These are phyloP conservation scores for Hylodesmum podocarpum DNA, from an alignment of 306 rosid species.

Conservation along the genomic window DNA sequence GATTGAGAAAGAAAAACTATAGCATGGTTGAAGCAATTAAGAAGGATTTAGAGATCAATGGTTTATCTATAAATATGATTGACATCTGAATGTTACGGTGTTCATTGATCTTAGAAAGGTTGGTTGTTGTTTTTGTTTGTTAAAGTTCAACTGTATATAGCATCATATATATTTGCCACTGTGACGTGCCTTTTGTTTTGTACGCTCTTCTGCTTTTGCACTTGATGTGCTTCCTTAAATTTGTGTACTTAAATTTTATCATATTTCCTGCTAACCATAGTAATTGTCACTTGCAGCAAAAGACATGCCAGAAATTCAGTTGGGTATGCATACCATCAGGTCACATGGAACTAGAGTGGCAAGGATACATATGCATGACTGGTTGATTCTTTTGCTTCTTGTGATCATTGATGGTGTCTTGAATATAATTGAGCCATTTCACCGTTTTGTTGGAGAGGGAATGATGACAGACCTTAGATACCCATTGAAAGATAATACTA, in stretches of 20 bases:
- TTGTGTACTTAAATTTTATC: neutral
- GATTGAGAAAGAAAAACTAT: neutral
- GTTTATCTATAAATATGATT: neutral
- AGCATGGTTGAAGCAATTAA: neutral
- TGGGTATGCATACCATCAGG: slow-evolving; percentile 70
- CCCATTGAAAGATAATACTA: slow-evolving; percentile 72
- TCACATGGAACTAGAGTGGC: slow-evolving; percentile 76
- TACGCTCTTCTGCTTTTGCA: neutral
- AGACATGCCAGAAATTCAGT: slow-evolving; percentile 79
- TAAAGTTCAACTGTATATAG: neutral
- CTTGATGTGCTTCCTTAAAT: slow-evolving; percentile 2
- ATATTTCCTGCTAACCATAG: neutral
- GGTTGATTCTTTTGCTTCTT: slow-evolving; percentile 81
- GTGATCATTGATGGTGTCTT: slow-evolving; percentile 52
- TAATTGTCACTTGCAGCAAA: slow-evolving; percentile 33
- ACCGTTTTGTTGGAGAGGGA: slow-evolving; percentile 85
- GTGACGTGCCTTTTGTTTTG: neutral
- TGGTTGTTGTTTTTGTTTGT: neutral
- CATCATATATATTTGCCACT: neutral
- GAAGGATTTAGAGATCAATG: neutral
- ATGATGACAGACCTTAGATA: slow-evolving; percentile 84
- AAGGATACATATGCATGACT: slow-evolving; percentile 74
- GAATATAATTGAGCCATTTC: slow-evolving; percentile 82
- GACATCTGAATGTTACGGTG: neutral
- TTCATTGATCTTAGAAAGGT: neutral